Base-by-base conservation (phyloP, 2,329 filamentous ascomycete genomes). In the Xylariaceae sp. region DNA sequence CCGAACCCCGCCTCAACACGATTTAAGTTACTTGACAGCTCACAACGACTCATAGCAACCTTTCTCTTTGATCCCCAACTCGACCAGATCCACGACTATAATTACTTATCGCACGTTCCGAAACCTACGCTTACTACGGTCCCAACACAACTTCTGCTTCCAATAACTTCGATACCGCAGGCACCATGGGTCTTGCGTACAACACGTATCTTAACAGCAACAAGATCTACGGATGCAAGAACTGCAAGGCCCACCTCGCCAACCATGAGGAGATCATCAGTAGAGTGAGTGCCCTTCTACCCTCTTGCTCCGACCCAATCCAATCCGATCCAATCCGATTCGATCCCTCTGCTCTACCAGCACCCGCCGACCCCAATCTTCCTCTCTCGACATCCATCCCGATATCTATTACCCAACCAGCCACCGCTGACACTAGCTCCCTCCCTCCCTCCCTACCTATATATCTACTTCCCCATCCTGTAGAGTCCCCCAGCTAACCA, bases 211-310 rank as follows among this genome's bases (percentile, higher is more conserved):
- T 96, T 63, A 90, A 87, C 74, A 89, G 89, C 71, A 85, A 81
- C 75, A 90, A 90, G 76, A 93, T 97, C 71, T 96, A 95, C 74
- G 92, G 91, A 64, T 97, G 90, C 84, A 93, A 93, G 79, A 84
- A 84, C 69, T 99, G 95, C 86, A 97, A 97, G 75, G 91, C 95
- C 7, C 95, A 99, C 72, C 85, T 99, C 18, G 89, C 93, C 29
- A 95, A 96, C 73, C 91, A 96, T 67, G 92, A 98, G 67, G 92
- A 97, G 70, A 97, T 99, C 64, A 92, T 98, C 63, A 96, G 91
- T 70, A 82, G 92, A 69, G 93, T 98, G 79, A 70, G 88, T 76
- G 19, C 26, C 48, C 14, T 44, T 10, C 6, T 37, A 37, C 32
- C 12, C 32, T 10, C 6, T 37, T 16, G 6, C 14, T 10, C 32